Conservation (phyloP, 2,329 filamentous ascomycete genomes). For the Aschersonia sp. region DNA sequence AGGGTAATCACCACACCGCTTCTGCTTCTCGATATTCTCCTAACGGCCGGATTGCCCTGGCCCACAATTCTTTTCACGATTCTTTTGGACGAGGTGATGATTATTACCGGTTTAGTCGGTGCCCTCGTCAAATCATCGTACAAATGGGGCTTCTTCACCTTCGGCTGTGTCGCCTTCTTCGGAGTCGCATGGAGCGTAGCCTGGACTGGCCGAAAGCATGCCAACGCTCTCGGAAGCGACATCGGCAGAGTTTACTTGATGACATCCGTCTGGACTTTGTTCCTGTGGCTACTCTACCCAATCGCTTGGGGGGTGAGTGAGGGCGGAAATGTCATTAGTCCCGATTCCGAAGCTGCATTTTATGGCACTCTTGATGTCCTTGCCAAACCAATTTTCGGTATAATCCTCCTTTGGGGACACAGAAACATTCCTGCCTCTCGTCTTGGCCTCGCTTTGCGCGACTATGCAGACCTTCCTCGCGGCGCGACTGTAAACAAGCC, state of each 20-base stretch:
- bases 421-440: conserved; percentile 42
- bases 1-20: background rate
- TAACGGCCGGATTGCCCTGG: background rate
- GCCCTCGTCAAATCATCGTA: conserved; percentile 19
- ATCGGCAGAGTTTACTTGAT: conserved; percentile 35
- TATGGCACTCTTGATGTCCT: conserved; percentile 53
- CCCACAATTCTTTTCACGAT: conserved; percentile 1
- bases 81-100: background rate
- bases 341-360: conserved; percentile 53
- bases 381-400: conserved; percentile 49
- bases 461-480: conserved; percentile 15
- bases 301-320: conserved; percentile 37
- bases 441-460: conserved; percentile 33
- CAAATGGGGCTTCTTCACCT: conserved; percentile 42
- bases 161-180: conserved; percentile 30
- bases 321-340: conserved; percentile 36
- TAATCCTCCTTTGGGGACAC: conserved; percentile 46
- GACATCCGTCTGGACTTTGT: conserved; percentile 1
- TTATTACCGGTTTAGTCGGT: background rate
- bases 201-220: conserved; percentile 28
- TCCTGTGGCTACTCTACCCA: conserved; percentile 40
- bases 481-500: background rate
- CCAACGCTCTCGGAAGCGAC: conserved; percentile 35
- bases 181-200: conserved; percentile 14
- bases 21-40: background rate